phyloP scores from a whole-genome alignment of 495 filamentous ascomycete species.

The Lepraria neglecta region DNA sequence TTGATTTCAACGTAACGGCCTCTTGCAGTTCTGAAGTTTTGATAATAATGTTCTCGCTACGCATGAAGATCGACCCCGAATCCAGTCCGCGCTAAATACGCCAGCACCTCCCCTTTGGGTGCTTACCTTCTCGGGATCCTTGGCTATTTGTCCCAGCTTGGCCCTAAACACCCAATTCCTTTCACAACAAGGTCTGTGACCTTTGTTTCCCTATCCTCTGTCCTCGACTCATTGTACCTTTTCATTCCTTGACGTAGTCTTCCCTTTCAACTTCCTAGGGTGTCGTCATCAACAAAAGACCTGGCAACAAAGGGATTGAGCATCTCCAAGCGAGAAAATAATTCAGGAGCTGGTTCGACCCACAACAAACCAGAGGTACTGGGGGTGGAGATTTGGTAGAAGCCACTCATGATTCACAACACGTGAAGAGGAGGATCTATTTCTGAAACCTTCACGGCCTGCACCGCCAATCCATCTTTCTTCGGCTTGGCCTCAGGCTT shows the following conservation, averaged over 20 bases:
- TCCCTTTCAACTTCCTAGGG: not conserved
- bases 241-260: not conserved
- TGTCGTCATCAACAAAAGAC: not conserved
- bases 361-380: not conserved
- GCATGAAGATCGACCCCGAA: constrained; percentile 3
- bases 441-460: not conserved
- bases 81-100: constrained; percentile 2
- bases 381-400: not conserved
- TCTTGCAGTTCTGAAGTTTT: not conserved
- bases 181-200: constrained; percentile 7
- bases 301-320: not conserved
- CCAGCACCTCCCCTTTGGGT: constrained; percentile 4
- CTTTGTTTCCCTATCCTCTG: constrained; percentile 1
- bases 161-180: not conserved
- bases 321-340: not conserved
- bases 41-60: not conserved
- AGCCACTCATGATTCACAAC: constrained; percentile 4
- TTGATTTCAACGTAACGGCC: not conserved
- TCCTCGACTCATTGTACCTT: not conserved
- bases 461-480: not conserved
- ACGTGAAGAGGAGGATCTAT: not conserved
- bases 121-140: not conserved
- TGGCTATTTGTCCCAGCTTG: constrained; percentile 4
- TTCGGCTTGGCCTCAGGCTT: not conserved
- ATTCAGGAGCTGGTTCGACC: not conserved